These are phyloP conservation scores for Tetrapisispora namnaoensis DNA, from an alignment of 805 yeast genomes.

Conservation along the genomic window DNA sequence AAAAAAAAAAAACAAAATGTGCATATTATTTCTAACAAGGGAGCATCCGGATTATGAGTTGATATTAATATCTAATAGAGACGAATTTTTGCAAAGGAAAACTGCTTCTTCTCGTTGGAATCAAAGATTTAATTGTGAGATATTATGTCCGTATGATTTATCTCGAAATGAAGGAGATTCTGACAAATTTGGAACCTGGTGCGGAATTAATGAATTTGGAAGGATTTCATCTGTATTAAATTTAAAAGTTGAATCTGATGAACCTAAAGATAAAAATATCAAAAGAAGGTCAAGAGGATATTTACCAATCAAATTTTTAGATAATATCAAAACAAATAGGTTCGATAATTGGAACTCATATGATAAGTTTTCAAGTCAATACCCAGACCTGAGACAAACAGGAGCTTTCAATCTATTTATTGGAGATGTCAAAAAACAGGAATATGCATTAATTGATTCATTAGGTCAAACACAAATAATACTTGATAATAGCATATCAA, in stretches of 20 bases:
- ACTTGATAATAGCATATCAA: constrained; percentile 13
- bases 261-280: constrained; percentile 1
- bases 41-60: constrained; percentile 67
- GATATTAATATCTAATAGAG: constrained; percentile 73
- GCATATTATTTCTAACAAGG: constrained; percentile 62
- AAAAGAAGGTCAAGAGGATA: constrained; percentile 35
- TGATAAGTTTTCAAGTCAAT: constrained; percentile 16
- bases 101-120: constrained; percentile 49
- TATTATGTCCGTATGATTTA: constrained; percentile 65
- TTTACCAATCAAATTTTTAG: constrained; percentile 34
- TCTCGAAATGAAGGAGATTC: constrained; percentile 28
- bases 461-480: constrained; percentile 24
- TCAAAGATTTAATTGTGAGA: constrained; percentile 14
- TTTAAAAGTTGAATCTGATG: constrained; percentile 37
- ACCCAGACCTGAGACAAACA: constrained; percentile 13
- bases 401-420: constrained; percentile 31
- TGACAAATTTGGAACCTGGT: constrained; percentile 82
- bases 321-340: constrained; percentile 14
- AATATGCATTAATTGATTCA: constrained; percentile 23
- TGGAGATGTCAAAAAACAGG: constrained; percentile 24
- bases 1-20: constrained; percentile 35
- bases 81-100: constrained; percentile 68
- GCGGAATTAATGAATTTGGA: constrained; percentile 55
- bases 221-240: constrained; percentile 68
- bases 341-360: constrained; percentile 22